These are phyloP conservation scores for Schizosaccharomyces lindneri DNA, from an alignment of 805 yeast species.

Conservation along the genomic window DNA sequence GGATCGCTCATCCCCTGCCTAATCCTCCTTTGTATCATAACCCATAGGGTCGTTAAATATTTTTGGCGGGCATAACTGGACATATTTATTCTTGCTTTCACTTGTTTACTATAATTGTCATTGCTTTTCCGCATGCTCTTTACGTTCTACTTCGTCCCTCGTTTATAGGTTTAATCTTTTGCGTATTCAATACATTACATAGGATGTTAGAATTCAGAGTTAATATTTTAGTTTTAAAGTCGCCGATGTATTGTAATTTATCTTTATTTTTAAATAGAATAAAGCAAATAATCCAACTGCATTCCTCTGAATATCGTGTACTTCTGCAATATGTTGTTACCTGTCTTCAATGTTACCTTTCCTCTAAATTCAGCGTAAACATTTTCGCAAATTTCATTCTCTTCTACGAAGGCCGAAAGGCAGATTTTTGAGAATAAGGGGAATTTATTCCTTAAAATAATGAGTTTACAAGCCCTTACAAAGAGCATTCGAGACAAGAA, in stretches of 20 bases:
- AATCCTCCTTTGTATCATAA: background rate
- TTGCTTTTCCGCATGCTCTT: background rate
- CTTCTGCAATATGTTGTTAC: too few relatives aligned
- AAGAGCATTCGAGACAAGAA: background rate
- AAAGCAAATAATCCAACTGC: too few relatives aligned
- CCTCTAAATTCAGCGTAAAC: too few relatives aligned
- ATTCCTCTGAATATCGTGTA: too few relatives aligned
- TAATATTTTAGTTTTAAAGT: background rate
- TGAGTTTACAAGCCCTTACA: background rate
- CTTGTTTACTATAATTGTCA: background rate
- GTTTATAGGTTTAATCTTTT: background rate
- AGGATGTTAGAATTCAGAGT: background rate
- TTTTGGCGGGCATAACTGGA: too few relatives aligned
- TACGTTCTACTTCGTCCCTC: background rate
- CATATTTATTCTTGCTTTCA: background rate
- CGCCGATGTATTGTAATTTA: background rate
- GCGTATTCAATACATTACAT: background rate
- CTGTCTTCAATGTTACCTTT: too few relatives aligned
- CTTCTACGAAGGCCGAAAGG: too few relatives aligned
- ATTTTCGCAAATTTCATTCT: too few relatives aligned
- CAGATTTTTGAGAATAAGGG: background rate
- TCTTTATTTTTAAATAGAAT: background rate
- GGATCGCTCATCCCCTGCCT: background rate
- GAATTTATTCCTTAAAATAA: background rate
- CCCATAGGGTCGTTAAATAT: too few relatives aligned